Conservation (phyloP, 306 rosid genomes). For the Gleditsia sinensis region DNA sequence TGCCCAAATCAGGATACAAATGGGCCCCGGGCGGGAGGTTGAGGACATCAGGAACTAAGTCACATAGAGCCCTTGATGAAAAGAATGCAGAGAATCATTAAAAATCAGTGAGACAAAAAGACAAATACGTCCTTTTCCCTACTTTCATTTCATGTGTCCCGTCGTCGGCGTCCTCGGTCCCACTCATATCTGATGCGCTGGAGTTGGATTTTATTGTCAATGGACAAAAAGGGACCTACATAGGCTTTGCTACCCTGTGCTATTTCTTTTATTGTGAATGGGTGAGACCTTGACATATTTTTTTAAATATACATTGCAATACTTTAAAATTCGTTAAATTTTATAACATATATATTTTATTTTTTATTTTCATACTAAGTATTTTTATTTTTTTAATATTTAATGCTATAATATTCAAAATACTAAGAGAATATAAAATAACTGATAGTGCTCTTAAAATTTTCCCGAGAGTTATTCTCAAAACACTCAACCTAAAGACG, state of each 20-base stretch:
- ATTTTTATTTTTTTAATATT: no score
- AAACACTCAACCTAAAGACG: no score
- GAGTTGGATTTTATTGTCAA: constrained; percentile 16
- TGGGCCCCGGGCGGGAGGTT: no score
- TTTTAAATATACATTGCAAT: no score
- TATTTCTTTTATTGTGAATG: neutral
- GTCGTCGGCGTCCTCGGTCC: neutral
- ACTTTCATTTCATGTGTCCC: neutral
- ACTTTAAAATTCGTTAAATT: no score
- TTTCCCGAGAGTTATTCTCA: no score
- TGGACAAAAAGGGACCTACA: neutral
- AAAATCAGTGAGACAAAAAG: constrained; percentile 3
- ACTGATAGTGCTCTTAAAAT: no score
- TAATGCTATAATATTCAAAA: no score
- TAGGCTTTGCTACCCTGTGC: neutral
- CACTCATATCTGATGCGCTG: constrained; percentile 1
- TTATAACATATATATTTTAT: no score
- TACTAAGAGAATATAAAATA: no score
- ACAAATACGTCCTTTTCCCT: constrained; percentile 30
- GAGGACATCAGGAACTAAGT: neutral
- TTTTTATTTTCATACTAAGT: no score
- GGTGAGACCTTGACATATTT: no score
- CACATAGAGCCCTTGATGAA: neutral
- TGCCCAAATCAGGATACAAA: neutral
- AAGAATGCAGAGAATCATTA: neutral